Evolutionary conservation across 192 early-diverging fungal species (phyloP), one percentile per base, ranked within the genome.

Genomic region (Coemansia umbellata): DNA sequence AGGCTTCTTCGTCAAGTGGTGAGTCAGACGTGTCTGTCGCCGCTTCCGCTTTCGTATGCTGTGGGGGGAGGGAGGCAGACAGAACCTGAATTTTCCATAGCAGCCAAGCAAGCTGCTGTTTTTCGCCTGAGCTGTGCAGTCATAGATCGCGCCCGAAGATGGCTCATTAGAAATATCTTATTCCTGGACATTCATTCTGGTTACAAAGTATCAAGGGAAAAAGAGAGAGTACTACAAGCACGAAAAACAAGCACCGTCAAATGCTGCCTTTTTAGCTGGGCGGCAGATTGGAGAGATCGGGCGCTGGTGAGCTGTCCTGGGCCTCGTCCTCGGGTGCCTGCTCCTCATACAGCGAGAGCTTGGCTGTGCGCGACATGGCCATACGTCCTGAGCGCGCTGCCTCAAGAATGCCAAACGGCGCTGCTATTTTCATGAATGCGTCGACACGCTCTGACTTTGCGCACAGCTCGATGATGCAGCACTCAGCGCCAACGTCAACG

Each of bases 381-480:
- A 98, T 96, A 51, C 87, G 84, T 60, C 94, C 95, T 23, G 87
- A 91, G 57, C 95, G 84, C n/a, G 91, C 87, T 3, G 88, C 91
- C 64, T 98, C 95, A 43, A 98, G 79, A 44, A 98, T 88, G 31
- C 95, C 95, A 62, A 90, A 98, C 18, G 95, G 95, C 55, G 89
- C 91, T n/a, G 91, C 78, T 22, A 98, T 78, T 66, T 92, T 91
- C 60, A 98, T 75, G 56, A 98, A 95, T 3, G 95, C 82, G 67
- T 94, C 90, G 22, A 98, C 70, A 47, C 93, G 84, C 50, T 83
- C 79, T 3, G 92, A 86, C 69, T 93, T 96, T 37, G 94, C 92
- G 50, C 84, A 86, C 51, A 96, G 69, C 70, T 98, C 92, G 24
- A 96, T 69, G 36, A 93, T 84, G 31, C 91, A 75, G 60, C 82